Evolutionary conservation across 495 filamentous ascomycete species (phyloP), one percentile per base, ranked within the genome.

Genomic region (Penicillium cosmopolitanum): DNA sequence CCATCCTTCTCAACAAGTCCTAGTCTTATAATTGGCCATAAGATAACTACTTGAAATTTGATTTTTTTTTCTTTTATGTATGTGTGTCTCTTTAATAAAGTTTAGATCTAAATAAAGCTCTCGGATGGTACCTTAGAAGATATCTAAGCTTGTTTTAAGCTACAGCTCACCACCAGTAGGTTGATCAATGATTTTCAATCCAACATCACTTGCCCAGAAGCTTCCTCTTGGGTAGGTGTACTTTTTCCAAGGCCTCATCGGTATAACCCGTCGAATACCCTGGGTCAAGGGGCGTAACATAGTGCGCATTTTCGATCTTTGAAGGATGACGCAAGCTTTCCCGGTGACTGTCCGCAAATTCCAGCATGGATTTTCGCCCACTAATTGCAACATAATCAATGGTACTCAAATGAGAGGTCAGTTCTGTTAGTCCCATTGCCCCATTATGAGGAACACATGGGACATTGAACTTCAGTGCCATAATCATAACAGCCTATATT

Each of bases 321-420:
- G 84, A 79, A 6, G 93, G 93, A 69, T 96, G 80, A 67, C 90
- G 75, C 67, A 96, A 96, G 73, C 96, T 92, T 80, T 96, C 93
- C 66, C 96, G 93, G 67, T 96, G 73, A 70, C 95, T 90, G 63
- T 96, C 93, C 8, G 96, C 91, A 76, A 92, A 96, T 78, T 97
- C 93, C 51, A 97, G 75, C 55, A 97, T 80, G 42, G 84, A 89
- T 71, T 83, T 79, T 80, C 92, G 89, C 1, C 92, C 93, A 55
- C 80, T 87, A 0, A 97, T 90, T 54, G 88, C 88, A 5, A 97
- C 90, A 63, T 97, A 97, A 73, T 97, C 93, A 65, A 97, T 95
- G 2, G 92, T 96, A 74, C 87, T 91, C 51, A 97, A 72, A 67
- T 97, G 93, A 78, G 96, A 92, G 0, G 93, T 96, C 73, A 96